Evolutionary conservation across 805 yeast genomes (phyloP).

Genomic region (Myxozyma lipomycoides): DNA sequence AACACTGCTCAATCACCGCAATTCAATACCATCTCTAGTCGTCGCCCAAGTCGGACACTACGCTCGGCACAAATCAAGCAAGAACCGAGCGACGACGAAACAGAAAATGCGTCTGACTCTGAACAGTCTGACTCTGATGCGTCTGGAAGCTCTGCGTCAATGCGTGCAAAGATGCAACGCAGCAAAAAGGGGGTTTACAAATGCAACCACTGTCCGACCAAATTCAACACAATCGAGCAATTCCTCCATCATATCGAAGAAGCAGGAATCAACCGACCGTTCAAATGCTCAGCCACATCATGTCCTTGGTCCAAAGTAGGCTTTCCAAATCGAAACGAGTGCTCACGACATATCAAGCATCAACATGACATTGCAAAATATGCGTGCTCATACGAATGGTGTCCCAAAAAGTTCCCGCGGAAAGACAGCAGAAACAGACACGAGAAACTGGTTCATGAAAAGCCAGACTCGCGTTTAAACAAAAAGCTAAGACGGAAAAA

Average conservation of each 20-base stretch:
- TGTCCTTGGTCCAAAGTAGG: conserved; percentile 47
- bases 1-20: too few species aligned
- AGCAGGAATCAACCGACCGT: conserved; percentile 36
- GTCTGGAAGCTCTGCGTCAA: not conserved
- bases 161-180: conserved; percentile 9
- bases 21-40: not conserved
- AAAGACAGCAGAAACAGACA: conserved; percentile 41
- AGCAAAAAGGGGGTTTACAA: conserved; percentile 41
- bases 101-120: conserved; percentile 3
- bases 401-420: conserved; percentile 33
- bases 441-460: conserved; percentile 40
- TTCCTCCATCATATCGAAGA: conserved; percentile 41
- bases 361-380: conserved; percentile 31
- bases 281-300: conserved; percentile 35
- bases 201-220: conserved; percentile 41
- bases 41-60: not conserved
- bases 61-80: not conserved
- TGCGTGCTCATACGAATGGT: conserved; percentile 28
- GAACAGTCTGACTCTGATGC: conserved; percentile 10
- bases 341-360: conserved; percentile 37
- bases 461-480: conserved; percentile 40
- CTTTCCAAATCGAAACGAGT: conserved; percentile 39
- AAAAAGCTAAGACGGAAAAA: conserved; percentile 36
- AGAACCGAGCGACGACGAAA: not conserved
- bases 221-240: conserved; percentile 36